Base-by-base conservation (phyloP, 176 grass and related monocot genomes). In the Cenchrus purpureus region DNA sequence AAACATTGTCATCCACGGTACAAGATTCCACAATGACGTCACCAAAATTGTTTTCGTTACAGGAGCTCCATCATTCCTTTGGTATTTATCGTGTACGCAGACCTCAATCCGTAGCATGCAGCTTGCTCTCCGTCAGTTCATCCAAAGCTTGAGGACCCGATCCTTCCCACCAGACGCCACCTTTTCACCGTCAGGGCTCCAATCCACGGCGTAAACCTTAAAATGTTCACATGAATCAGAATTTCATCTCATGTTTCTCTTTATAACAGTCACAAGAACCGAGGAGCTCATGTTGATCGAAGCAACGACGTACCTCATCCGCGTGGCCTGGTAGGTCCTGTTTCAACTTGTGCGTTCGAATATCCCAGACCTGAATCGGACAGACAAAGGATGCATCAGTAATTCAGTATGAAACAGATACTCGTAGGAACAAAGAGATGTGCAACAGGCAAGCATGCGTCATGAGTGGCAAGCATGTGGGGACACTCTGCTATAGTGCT, bases 121-220 rank as follows among this genome's bases (percentile, higher is more conserved):
- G 56, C 57, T 50, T 51, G 7, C 51, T 49, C 51, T 49, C 16
- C 0, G 25, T 71, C 53, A 98, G 78, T 94, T 94, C 96, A 98
- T 98, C 96, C 96, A 95, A 65, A 98, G 82, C 61, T 98, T 98
- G 22, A 95, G 78, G 14, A 87, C 87, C 85, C 89, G 90, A 34
- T 98, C 93, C 86, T 94, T 98, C 20, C 93, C 91, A 71, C 96
- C 93, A 78, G 96, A 98, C 46, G 90, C 96, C 10, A 98, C 93
- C 50, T 98, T 98, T 85, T 98, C 88, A 37, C 87, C 87, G 8
- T 89, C 84, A 12, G 87, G 86, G 51, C 86, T 92, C 87, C 87
- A 89, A 55, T 85, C 87, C 74, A 92, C 86, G 31, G 87, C 70
- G 13, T 86, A 92, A 8, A 89, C 90, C 78, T 90, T 76, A 44